Evolutionary conservation across 495 filamentous ascomycete species (phyloP).

Genomic region (Tricharina praecox): DNA sequence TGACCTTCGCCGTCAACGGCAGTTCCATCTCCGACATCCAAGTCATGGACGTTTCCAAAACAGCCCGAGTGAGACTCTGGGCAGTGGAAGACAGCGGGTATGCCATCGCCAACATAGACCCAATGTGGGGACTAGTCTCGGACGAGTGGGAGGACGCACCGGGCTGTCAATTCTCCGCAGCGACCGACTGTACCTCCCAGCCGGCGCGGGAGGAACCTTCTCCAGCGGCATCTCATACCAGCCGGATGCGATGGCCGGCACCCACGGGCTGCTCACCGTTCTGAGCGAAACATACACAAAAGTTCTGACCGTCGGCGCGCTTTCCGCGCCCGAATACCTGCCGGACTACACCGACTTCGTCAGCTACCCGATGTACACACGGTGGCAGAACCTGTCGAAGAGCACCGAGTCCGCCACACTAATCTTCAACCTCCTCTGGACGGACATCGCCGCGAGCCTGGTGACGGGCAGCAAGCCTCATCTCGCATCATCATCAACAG

Average conservation of each 20-base stretch:
- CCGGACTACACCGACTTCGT: constrained; percentile 26
- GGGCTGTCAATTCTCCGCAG: background rate
- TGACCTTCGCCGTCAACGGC: constrained; percentile 28
- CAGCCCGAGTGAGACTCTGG: too few relatives aligned
- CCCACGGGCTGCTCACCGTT: background rate
- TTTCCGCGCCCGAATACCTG: too few relatives aligned
- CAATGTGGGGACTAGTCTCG: constrained; percentile 29
- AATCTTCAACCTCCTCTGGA: constrained; percentile 33
- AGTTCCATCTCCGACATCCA: constrained; percentile 13
- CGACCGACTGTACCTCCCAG: background rate
- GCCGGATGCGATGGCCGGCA: background rate
- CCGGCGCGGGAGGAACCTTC: too few relatives aligned
- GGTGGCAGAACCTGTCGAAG: constrained; percentile 27
- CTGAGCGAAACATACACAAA: background rate
- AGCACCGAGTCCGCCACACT: constrained; percentile 7
- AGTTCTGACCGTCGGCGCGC: background rate
- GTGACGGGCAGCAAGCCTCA: constrained; percentile 28
- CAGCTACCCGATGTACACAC: constrained; percentile 25
- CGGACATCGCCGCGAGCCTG: constrained; percentile 28
- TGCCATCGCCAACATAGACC: constrained; percentile 13
- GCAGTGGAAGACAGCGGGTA: constrained; percentile 26
- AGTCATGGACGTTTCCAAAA: too few relatives aligned
- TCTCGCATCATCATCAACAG: too few relatives aligned
- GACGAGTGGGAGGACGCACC: constrained; percentile 15
- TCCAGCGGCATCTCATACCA: background rate